Conservation (phyloP, 192 early-diverging fungal genomes). For the Podila verticillata region DNA sequence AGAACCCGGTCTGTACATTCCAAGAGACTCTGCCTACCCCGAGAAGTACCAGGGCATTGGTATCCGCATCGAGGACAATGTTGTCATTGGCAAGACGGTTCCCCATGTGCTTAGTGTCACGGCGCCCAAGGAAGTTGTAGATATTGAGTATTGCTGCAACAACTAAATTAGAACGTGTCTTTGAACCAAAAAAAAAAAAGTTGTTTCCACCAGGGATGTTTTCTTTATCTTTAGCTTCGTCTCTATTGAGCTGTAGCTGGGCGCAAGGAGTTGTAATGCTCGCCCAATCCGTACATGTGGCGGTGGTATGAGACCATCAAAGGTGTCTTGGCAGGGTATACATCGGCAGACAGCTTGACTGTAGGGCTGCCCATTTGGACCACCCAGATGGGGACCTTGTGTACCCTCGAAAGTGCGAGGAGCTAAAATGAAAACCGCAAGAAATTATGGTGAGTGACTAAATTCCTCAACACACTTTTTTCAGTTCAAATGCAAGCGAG, state of each 20-base stretch:
- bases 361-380: constrained; percentile 84
- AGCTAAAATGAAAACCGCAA: constrained; percentile 58
- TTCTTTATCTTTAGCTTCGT: too few relatives aligned
- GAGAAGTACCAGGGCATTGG: constrained; percentile 87
- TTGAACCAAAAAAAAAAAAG: neutral
- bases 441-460: neutral
- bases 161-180: neutral
- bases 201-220: neutral
- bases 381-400: constrained; percentile 84
- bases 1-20: constrained; percentile 96
- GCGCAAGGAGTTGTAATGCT: constrained; percentile 91
- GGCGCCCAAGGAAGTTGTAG: constrained; percentile 88
- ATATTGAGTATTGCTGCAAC: constrained; percentile 71
- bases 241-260: neutral
- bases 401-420: constrained; percentile 77
- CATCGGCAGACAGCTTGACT: constrained; percentile 84
- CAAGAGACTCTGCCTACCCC: constrained; percentile 77
- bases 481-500: too few relatives aligned
- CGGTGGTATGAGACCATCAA: constrained; percentile 86
- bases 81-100: constrained; percentile 77
- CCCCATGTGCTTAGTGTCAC: constrained; percentile 75
- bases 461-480: neutral
- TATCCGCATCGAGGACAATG: constrained; percentile 96
- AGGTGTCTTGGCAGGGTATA: constrained; percentile 62
- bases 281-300: constrained; percentile 91